Evolutionary conservation across 1,284 basidiomycete genomes (phyloP).

Genomic region (Mycena citricolor): DNA sequence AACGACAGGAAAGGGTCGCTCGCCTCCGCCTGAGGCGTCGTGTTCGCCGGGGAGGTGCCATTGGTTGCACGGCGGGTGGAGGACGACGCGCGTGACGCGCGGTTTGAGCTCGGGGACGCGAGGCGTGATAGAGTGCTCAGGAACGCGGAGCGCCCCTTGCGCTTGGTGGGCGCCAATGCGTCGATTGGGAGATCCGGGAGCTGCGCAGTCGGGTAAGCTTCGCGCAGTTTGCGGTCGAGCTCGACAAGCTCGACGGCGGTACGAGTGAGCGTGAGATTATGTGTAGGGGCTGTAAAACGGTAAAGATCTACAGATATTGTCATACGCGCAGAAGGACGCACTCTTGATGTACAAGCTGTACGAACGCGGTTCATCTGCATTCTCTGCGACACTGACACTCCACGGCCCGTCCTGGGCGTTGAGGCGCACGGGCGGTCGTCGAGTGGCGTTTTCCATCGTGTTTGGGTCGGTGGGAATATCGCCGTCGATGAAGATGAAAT

Average conservation of each 20-base stretch:
- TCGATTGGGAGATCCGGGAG: constrained; percentile 65
- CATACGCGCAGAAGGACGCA: constrained; percentile 42
- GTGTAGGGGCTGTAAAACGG: constrained; percentile 68
- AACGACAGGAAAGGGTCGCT: constrained; percentile 61
- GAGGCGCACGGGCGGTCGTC: constrained; percentile 45
- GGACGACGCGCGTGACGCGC: constrained; percentile 38
- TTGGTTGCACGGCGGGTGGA: constrained; percentile 36
- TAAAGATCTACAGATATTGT: not conserved
- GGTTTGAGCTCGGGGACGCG: constrained; percentile 58
- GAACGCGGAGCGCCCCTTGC: constrained; percentile 79
- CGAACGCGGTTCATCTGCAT: constrained; percentile 55
- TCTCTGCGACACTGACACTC: constrained; percentile 75
- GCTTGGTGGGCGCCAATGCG: constrained; percentile 54
- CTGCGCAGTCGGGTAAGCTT: constrained; percentile 51
- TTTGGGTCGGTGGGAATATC: constrained; percentile 19
- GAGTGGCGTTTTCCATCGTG: constrained; percentile 16
- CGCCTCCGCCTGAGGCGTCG: constrained; percentile 57
- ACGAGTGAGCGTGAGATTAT: constrained; percentile 84
- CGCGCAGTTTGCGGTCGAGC: constrained; percentile 71
- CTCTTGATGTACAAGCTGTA: constrained; percentile 73
- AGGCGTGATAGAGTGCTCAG: constrained; percentile 79
- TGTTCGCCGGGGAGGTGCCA: constrained; percentile 44
- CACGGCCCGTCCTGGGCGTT: constrained; percentile 69
- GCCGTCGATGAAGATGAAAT: constrained; percentile 21
- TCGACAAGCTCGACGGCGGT: constrained; percentile 74